Percentiles rank a stretch among this genome's conserved stretches.
phyloP scores from a whole-genome alignment of 2,329 filamentous ascomycete species.

The Escovopsis sp. region DNA sequence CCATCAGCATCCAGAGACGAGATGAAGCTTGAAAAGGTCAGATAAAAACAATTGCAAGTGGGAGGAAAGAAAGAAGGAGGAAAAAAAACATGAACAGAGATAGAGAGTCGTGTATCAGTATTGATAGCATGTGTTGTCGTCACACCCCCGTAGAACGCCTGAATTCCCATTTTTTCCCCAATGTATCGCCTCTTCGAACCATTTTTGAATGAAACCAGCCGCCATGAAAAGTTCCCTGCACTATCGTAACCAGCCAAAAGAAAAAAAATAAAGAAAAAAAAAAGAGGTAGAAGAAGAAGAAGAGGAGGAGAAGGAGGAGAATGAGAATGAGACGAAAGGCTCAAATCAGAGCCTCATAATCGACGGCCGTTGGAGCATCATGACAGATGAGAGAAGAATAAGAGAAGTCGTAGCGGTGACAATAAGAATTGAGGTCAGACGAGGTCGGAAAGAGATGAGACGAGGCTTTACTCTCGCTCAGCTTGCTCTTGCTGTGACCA shows the following conservation, averaged over 20 bases:
- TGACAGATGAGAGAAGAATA: not conserved
- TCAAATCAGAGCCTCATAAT: not conserved
- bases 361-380: constrained; percentile 2
- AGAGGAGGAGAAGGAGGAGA: no score
- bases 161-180: not conserved
- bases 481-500: not conserved
- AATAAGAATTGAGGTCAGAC: not conserved
- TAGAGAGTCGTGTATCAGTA: not conserved
- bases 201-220: not conserved
- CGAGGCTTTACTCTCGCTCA: no score
- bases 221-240: constrained; percentile 1
- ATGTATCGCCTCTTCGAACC: not conserved
- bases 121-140: not conserved
- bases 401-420: not conserved
- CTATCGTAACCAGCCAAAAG: constrained; percentile 2
- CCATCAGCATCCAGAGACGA: not conserved
- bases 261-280: not conserved
- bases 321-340: no score
- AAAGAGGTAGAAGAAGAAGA: not conserved
- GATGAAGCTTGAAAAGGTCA: no score
- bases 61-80: no score
- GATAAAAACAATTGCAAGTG: no score
- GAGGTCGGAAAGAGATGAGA: no score
- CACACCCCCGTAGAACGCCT: constrained; percentile 1
- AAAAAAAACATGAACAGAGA: no score